Percentiles rank a stretch among this genome's conserved stretches.
Evolutionary conservation across 2,329 filamentous ascomycete species (phyloP).

Genomic region (Aspergillus flavus): DNA sequence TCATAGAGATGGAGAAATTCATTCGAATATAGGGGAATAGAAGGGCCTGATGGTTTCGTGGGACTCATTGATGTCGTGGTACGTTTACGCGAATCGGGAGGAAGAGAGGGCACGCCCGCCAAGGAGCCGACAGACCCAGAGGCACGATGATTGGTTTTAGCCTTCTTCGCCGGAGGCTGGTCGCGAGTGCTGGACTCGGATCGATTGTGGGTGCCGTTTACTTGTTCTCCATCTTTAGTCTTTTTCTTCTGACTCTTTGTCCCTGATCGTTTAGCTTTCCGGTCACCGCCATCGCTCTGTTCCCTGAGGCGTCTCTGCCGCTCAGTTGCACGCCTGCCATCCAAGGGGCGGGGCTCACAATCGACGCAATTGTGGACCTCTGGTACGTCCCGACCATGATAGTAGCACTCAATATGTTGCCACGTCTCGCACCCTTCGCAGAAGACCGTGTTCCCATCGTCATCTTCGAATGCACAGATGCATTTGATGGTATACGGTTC

Average conservation of each 20-base stretch:
- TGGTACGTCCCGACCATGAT: conserved; percentile 73
- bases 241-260: conserved; percentile 90
- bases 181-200: conserved; percentile 57
- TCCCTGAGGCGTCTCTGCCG: conserved; percentile 67
- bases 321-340: conserved; percentile 73
- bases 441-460: conserved; percentile 96
- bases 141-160: conserved; percentile 78
- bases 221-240: conserved; percentile 61
- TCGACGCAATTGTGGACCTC: conserved; percentile 85
- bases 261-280: conserved; percentile 72
- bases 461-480: conserved; percentile 89
- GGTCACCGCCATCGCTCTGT: conserved; percentile 62
- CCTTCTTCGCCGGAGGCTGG: conserved; percentile 69
- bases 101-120: conserved; percentile 65
- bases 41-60: conserved; percentile 63
- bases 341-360: conserved; percentile 76
- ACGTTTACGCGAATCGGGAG: conserved; percentile 63
- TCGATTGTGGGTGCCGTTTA: conserved; percentile 60
- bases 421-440: conserved; percentile 96
- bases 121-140: conserved; percentile 76
- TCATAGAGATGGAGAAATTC: conserved; percentile 77
- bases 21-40: conserved; percentile 70
- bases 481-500: conserved; percentile 88
- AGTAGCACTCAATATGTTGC: conserved; percentile 98
- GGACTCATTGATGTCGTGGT: conserved; percentile 69